Conservation (phyloP, 176 grass and related monocot species). For the Themeda triandra region DNA sequence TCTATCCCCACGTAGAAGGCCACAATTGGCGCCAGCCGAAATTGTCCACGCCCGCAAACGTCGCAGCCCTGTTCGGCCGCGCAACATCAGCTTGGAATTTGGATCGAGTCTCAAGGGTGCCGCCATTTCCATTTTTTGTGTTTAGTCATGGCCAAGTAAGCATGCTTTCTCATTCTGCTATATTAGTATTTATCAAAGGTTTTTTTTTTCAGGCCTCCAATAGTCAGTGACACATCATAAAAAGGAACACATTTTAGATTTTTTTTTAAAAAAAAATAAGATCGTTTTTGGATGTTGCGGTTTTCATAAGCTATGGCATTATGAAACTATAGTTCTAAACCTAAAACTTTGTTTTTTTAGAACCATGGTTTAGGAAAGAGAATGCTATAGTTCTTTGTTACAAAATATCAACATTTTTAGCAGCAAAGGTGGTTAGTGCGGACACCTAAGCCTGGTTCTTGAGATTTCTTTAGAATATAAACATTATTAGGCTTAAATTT, state of each 20-base stretch:
- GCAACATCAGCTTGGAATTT: not conserved
- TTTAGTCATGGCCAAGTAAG: not conserved
- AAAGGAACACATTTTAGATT: not conserved
- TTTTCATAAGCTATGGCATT: not conserved
- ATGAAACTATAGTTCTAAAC: not conserved
- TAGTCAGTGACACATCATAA: not conserved
- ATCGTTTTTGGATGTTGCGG: not conserved
- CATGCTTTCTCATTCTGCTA: not conserved
- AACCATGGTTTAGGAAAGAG: too few species aligned
- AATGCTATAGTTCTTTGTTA: too few species aligned
- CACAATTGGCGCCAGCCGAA: not conserved
- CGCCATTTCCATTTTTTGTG: not conserved
- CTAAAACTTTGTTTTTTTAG: too few species aligned
- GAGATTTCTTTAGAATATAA: too few species aligned
- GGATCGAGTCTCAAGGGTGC: not conserved
- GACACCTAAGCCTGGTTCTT: too few species aligned
- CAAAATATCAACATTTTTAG: too few species aligned
- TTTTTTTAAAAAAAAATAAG: not conserved
- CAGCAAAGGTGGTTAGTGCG: too few species aligned
- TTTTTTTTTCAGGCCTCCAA: not conserved
- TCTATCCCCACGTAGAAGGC: not conserved
- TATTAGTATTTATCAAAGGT: not conserved
- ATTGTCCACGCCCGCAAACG: not conserved
- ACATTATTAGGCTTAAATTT: too few species aligned
- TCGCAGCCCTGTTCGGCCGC: not conserved